phyloP scores from a whole-genome alignment of 208 protist genomes.

The Acanthamoeba lugdunensis region DNA sequence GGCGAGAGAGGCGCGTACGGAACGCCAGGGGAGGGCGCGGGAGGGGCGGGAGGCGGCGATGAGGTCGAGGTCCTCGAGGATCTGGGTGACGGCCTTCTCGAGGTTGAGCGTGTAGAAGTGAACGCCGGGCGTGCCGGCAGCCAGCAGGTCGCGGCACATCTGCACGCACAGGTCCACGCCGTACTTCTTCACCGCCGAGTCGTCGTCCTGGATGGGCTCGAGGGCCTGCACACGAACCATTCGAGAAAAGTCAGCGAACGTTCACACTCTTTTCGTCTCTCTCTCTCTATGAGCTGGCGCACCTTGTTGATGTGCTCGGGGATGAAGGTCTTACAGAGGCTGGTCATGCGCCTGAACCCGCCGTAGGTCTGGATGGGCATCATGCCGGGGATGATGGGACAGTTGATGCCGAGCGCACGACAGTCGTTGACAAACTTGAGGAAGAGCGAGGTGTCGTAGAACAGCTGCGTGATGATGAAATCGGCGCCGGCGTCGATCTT shows the following conservation, averaged over 20 bases:
- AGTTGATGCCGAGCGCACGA: constrained; percentile 83
- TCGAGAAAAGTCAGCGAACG: no score
- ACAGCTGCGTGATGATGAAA: constrained; percentile 96
- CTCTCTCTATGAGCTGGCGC: no score
- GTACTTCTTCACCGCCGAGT: constrained; percentile 88
- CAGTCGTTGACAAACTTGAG: constrained; percentile 92
- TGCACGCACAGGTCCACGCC: constrained; percentile 87
- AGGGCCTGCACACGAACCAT: neutral
- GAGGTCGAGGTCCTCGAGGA: constrained; percentile 86
- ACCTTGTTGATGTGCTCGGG: constrained; percentile 79
- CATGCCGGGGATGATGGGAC: constrained; percentile 84
- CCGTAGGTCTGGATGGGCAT: constrained; percentile 92
- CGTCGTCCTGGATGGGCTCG: constrained; percentile 85
- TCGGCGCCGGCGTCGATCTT: constrained; percentile 96
- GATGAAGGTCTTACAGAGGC: constrained; percentile 85
- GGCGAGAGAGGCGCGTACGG: constrained; percentile 42
- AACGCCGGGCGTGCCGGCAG: constrained; percentile 87
- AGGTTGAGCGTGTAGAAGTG: constrained; percentile 96
- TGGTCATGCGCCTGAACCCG: constrained; percentile 86
- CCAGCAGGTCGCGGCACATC: constrained; percentile 89
- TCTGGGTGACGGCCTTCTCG: constrained; percentile 87
- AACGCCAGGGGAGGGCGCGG: constrained; percentile 70
- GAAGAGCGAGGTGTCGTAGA: constrained; percentile 94
- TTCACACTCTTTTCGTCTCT: neutral
- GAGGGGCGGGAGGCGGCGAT: neutral